Conservation (phyloP, 2,329 filamentous ascomycete species). For the Sporothrix dimorphospora region DNA sequence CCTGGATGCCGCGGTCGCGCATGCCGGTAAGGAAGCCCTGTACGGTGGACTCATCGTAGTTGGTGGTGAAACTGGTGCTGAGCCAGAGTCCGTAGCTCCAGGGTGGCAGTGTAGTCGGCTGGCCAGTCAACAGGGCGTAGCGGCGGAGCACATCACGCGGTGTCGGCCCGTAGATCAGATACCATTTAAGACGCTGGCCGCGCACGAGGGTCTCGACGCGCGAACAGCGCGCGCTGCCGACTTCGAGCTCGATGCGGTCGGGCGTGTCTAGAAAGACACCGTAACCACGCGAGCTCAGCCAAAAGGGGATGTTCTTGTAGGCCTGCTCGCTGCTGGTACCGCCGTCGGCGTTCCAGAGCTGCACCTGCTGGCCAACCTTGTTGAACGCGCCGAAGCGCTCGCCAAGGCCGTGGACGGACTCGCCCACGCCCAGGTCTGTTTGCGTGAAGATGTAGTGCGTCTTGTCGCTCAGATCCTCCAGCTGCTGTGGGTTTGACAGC, state of each 20-base stretch:
- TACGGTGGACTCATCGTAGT: constrained; percentile 71
- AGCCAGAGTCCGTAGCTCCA: constrained; percentile 81
- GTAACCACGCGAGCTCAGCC: constrained; percentile 72
- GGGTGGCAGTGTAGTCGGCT: constrained; percentile 64
- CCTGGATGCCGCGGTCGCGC: constrained; percentile 63
- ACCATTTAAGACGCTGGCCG: constrained; percentile 72
- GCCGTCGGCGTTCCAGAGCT: constrained; percentile 66
- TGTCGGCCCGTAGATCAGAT: constrained; percentile 70
- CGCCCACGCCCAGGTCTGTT: constrained; percentile 59
- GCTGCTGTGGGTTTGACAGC: constrained; percentile 55
- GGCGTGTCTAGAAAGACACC: constrained; percentile 75
- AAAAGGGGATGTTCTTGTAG: constrained; percentile 74
- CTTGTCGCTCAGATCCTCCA: constrained; percentile 56
- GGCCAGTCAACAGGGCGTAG: constrained; percentile 70
- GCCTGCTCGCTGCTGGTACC: constrained; percentile 71
- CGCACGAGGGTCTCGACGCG: constrained; percentile 71
- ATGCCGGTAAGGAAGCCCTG: constrained; percentile 70
- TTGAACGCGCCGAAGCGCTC: constrained; percentile 78
- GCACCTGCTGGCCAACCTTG: constrained; percentile 71
- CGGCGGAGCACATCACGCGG: constrained; percentile 72
- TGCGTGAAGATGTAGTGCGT: constrained; percentile 62
- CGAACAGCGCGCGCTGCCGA: constrained; percentile 73
- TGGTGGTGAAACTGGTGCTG: constrained; percentile 74
- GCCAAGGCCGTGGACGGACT: constrained; percentile 73
- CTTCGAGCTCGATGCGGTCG: constrained; percentile 70